Conservation (phyloP, 2,329 filamentous ascomycete species). For the Elsinoe arachidis region DNA sequence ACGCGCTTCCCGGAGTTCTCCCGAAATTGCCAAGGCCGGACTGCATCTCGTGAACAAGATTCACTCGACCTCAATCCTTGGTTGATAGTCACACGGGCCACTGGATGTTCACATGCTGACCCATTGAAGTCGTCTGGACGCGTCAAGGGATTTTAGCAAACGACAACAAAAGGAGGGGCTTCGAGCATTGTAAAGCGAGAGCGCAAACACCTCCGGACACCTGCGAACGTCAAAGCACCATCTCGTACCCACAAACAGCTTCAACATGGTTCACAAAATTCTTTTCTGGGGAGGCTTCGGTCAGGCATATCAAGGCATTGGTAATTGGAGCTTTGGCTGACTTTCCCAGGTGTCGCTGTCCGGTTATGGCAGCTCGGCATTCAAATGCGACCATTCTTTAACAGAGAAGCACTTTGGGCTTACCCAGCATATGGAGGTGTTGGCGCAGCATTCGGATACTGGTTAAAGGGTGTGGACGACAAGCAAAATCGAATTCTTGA, state of each 20-base stretch:
- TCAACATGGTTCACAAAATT: slow-evolving; percentile 48
- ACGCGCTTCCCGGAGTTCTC: slow-evolving; percentile 2
- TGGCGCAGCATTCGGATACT: slow-evolving; percentile 92
- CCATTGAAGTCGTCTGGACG: slow-evolving; percentile 7
- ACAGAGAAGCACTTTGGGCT: slow-evolving; percentile 72
- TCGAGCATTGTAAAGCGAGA: slow-evolving; percentile 11
- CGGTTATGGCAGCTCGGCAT: slow-evolving; percentile 96
- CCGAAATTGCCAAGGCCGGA: slow-evolving; percentile 8
- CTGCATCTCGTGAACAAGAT: slow-evolving; percentile 8
- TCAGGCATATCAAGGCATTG: slow-evolving; percentile 36
- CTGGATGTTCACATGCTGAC: slow-evolving; percentile 9
- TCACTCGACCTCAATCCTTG: neutral
- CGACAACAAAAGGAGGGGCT: neutral
- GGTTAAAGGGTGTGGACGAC: slow-evolving; percentile 83
- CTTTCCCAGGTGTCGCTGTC: slow-evolving; percentile 66
- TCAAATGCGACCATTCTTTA: slow-evolving; percentile 94
- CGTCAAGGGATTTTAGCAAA: neutral
- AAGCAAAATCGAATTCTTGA: slow-evolving; percentile 67
- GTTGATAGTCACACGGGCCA: slow-evolving; percentile 8
- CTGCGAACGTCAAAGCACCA: slow-evolving; percentile 1
- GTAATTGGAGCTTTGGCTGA: slow-evolving; percentile 10
- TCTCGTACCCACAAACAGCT: neutral
- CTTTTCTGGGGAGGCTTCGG: slow-evolving; percentile 88
- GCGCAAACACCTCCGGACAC: neutral
- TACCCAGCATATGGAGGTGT: slow-evolving; percentile 83